Conservation (phyloP, 2,329 filamentous ascomycete genomes). For the Talaromyces pinophilus region DNA sequence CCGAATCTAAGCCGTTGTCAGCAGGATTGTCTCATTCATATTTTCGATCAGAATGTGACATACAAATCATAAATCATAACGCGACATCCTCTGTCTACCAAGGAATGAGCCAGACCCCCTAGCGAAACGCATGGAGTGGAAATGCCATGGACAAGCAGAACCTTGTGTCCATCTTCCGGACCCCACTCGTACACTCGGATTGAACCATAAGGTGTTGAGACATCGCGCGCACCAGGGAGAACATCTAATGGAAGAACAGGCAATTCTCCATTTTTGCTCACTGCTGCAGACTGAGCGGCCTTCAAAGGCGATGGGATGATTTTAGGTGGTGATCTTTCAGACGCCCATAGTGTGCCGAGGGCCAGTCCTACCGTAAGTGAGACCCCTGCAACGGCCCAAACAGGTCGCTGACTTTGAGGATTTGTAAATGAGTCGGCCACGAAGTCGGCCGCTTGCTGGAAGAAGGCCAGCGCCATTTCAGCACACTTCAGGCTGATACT, state of each 20-base stretch:
- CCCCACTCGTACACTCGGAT: constrained; percentile 81
- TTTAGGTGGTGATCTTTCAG: constrained; percentile 20
- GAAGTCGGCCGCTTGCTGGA: constrained; percentile 38
- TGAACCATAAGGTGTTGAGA: constrained; percentile 63
- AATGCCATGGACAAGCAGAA: constrained; percentile 78
- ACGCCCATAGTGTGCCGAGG: constrained; percentile 32
- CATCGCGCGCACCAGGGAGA: constrained; percentile 64
- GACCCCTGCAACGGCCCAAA: constrained; percentile 39
- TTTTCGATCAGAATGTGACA: constrained; percentile 4
- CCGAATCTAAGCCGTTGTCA: constrained; percentile 48
- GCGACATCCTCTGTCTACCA: constrained; percentile 67
- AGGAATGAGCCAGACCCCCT: constrained; percentile 63
- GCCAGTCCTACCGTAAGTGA: constrained; percentile 40
- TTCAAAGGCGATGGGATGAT: constrained; percentile 42
- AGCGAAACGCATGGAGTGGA: constrained; percentile 74
- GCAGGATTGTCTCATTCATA: background rate
- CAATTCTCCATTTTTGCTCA: constrained; percentile 39
- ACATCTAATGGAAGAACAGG: constrained; percentile 69
- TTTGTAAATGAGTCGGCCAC: constrained; percentile 37
- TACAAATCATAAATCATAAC: constrained; percentile 74
- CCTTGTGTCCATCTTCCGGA: constrained; percentile 67
- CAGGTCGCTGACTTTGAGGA: constrained; percentile 33
- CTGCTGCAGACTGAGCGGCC: constrained; percentile 37
- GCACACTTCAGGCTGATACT: background rate
- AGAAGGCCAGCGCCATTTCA: constrained; percentile 31